Evolutionary conservation across 805 yeast genomes (phyloP).

Genomic region (Grigorovia yakushimaensis): DNA sequence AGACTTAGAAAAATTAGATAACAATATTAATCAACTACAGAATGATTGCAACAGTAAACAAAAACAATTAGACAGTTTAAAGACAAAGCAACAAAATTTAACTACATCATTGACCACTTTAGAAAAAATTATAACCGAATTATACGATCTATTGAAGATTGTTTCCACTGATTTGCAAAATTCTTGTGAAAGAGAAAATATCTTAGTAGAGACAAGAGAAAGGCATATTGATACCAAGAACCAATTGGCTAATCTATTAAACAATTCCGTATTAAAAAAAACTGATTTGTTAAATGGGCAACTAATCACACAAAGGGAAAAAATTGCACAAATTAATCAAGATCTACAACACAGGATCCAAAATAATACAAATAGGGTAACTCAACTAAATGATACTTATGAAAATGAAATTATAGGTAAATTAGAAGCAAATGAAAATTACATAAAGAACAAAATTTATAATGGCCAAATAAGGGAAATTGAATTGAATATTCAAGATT

Average conservation of each 20-base stretch:
- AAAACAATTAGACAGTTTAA: conserved; percentile 32
- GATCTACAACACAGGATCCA: conserved; percentile 36
- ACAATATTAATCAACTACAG: conserved; percentile 42
- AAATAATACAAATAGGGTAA: conserved; percentile 37
- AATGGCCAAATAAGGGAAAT: conserved; percentile 33
- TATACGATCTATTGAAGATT: conserved; percentile 27
- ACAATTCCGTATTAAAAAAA: conserved; percentile 33
- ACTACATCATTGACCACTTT: conserved; percentile 50
- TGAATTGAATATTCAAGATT: conserved; percentile 24
- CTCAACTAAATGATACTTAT: conserved; percentile 37
- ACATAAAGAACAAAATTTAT: conserved; percentile 31
- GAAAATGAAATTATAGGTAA: conserved; percentile 41
- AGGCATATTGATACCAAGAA: conserved; percentile 35
- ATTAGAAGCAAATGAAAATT: conserved; percentile 37
- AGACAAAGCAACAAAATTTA: conserved; percentile 40
- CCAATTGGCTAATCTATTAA: conserved; percentile 31
- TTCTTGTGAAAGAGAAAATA: conserved; percentile 30
- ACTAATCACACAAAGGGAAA: conserved; percentile 40
- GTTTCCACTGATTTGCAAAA: conserved; percentile 39
- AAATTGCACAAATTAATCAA: conserved; percentile 38
- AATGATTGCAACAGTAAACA: conserved; percentile 35
- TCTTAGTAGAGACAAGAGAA: conserved; percentile 41
- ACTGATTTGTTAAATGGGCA: conserved; percentile 33
- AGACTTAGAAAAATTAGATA: conserved; percentile 45
- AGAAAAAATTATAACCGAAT: conserved; percentile 27